Percentiles rank a stretch among this genome's conserved stretches.
These are phyloP conservation scores for Penicillium goetzii DNA, from an alignment of 495 filamentous ascomycete genomes.

Conservation along the genomic window DNA sequence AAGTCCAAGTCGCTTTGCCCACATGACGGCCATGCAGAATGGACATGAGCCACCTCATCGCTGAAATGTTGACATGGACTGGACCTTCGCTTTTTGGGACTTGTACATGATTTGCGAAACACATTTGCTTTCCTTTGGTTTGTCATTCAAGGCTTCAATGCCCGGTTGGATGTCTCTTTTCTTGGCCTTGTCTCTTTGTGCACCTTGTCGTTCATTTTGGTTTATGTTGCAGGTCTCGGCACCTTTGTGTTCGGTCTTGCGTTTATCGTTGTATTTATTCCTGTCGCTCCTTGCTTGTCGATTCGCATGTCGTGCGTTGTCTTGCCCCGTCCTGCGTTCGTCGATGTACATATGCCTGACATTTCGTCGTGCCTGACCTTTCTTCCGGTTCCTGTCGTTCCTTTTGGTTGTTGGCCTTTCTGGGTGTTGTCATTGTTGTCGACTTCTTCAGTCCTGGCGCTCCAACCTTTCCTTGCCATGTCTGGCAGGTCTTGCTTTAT, in stretches of 20 bases:
- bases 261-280: neutral
- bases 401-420: neutral
- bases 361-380: neutral
- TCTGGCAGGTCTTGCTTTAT: neutral
- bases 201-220: neutral
- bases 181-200: neutral
- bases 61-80: neutral
- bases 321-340: neutral
- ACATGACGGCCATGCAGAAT: constrained; percentile 29
- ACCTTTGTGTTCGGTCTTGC: neutral
- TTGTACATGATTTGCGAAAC: neutral
- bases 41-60: constrained; percentile 12
- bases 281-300: neutral
- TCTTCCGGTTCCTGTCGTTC: neutral
- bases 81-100: neutral
- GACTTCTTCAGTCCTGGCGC: neutral
- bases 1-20: constrained; percentile 22
- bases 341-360: neutral
- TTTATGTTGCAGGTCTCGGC: neutral
- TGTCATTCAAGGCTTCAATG: neutral
- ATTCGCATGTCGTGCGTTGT: neutral
- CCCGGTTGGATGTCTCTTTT: neutral
- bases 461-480: neutral
- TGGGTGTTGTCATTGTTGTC: neutral
- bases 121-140: neutral